Evolutionary conservation across 768 basidiomycete genomes (phyloP), one percentile per base, ranked within the genome.

Genomic region (Hericium alpestre): DNA sequence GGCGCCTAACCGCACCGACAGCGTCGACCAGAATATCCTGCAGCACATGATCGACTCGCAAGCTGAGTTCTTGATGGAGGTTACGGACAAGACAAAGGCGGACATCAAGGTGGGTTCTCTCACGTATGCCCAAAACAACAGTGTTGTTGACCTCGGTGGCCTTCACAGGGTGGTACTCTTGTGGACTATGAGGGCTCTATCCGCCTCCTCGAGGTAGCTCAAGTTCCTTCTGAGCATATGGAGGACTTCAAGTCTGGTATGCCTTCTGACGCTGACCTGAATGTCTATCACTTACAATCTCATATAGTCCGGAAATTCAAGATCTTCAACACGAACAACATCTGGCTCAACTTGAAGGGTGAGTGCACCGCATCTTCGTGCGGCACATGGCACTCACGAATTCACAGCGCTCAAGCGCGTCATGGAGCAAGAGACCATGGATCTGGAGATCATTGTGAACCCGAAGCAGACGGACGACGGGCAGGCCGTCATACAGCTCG

Each of bases 21-120:
- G 83, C 57, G 86, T 87, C 64, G 86, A 86, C 66, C 74, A 84
- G 61, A 78, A 75, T 62, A 87, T 87, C 66, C 66, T 83, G 57
- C 73, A 76, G 59, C 81, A 83, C 72, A 86, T 87, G 80, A 77
- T 83, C 49, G 77, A 83, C 62, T 72, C 70, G 32, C 74, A 81
- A 57, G 76, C 82, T 53, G 84, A 86, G 69, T 86, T 84, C 72
- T 66, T 86, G 63, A 84, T 84, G 83, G 83, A 87, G 65, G 82
- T 87, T 59, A 87, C 86, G 10, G 86, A 87, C 78, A 87, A 87
- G 76, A 87, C 86, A 64, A 87, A 87, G 74, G 85, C 86, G 32
- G 86, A 87, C 63, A 81, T 87, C 71, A 87, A 87, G 72, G 68
- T 65, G 38, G 9, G 41, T 57, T 47, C 9, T 25, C 4, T 40